Percentiles rank a stretch among this genome's conserved stretches.
Evolutionary conservation across 73 alveolate genomes (phyloP).

Genomic region (Tetrahymena malaccensis): DNA sequence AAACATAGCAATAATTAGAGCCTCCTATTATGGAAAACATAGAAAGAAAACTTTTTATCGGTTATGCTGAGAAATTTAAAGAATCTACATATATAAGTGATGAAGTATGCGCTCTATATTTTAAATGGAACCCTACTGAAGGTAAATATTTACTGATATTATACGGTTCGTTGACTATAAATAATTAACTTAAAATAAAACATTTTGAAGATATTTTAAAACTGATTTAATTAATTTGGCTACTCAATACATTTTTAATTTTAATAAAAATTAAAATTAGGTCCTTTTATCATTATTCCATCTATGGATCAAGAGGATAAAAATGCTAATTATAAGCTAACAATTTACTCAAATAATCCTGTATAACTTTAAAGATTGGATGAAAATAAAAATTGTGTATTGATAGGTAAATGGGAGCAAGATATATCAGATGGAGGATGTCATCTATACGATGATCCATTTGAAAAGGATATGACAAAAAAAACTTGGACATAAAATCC

Average conservation of each 20-base stretch:
- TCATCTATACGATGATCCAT: conserved; percentile 72
- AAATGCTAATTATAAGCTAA: conserved; percentile 62
- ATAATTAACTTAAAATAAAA: background rate
- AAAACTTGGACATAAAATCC: conserved; percentile 76
- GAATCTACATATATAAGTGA: conserved; percentile 62
- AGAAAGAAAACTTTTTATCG: conserved; percentile 71
- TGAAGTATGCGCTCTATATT: conserved; percentile 78
- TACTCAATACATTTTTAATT: too few relatives aligned
- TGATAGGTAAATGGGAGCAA: conserved; percentile 74
- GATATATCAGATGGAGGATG: conserved; percentile 81
- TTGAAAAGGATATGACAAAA: conserved; percentile 58
- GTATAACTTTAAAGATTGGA: conserved; percentile 68
- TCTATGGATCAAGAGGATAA: conserved; percentile 54
- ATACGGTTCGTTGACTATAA: too few relatives aligned
- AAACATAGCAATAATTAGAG: conserved; percentile 40
- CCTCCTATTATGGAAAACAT: conserved; percentile 67
- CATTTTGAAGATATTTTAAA: background rate
- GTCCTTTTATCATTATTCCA: conserved; percentile 84
- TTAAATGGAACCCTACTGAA: conserved; percentile 67
- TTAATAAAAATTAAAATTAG: background rate
- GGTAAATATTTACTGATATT: conserved; percentile 5
- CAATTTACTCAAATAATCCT: conserved; percentile 65
- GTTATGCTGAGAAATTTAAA: conserved; percentile 67
- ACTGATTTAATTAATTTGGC: background rate
- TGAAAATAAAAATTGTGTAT: conserved; percentile 64